Conservation (phyloP, 106 monocot genomes). For the Alisma plantagoaquatica region DNA sequence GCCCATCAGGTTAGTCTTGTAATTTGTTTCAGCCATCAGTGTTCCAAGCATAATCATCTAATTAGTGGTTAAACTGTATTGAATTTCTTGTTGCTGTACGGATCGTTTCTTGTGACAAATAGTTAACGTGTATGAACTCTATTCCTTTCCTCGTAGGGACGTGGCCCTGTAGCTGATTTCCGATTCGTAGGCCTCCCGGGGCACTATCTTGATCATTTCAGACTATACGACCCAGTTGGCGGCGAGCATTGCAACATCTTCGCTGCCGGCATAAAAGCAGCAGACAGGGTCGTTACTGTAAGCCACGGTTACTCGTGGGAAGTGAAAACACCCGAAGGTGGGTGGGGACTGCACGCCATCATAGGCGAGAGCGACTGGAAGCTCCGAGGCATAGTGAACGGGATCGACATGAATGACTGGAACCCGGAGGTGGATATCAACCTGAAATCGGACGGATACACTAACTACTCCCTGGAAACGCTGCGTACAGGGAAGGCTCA, state of each 20-base stretch:
- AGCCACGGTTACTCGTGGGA: slow-evolving; percentile 89
- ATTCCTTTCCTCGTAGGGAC: slow-evolving; percentile 53
- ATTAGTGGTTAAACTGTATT: too few species aligned
- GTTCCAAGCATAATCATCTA: too few species aligned
- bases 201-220: slow-evolving; percentile 59
- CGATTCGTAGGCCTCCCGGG: slow-evolving; percentile 29
- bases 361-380: slow-evolving; percentile 73
- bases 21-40: not conserved
- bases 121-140: too few species aligned
- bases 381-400: slow-evolving; percentile 76
- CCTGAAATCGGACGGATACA: slow-evolving; percentile 69
- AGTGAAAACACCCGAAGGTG: slow-evolving; percentile 74
- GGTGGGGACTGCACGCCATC: slow-evolving; percentile 75
- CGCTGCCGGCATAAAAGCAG: slow-evolving; percentile 60
- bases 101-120: too few species aligned
- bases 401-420: slow-evolving; percentile 69
- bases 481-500: slow-evolving; percentile 47
- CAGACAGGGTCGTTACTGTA: slow-evolving; percentile 72
- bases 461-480: slow-evolving; percentile 66
- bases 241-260: slow-evolving; percentile 85
- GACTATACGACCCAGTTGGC: slow-evolving; percentile 57
- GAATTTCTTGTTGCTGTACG: too few species aligned
- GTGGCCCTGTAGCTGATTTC: slow-evolving; percentile 64
- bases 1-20: slow-evolving; percentile 62
- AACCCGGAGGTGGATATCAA: slow-evolving; percentile 54